These are phyloP conservation scores for Talaromyces islandicus DNA, from an alignment of 2,329 filamentous ascomycete species.

Conservation along the genomic window DNA sequence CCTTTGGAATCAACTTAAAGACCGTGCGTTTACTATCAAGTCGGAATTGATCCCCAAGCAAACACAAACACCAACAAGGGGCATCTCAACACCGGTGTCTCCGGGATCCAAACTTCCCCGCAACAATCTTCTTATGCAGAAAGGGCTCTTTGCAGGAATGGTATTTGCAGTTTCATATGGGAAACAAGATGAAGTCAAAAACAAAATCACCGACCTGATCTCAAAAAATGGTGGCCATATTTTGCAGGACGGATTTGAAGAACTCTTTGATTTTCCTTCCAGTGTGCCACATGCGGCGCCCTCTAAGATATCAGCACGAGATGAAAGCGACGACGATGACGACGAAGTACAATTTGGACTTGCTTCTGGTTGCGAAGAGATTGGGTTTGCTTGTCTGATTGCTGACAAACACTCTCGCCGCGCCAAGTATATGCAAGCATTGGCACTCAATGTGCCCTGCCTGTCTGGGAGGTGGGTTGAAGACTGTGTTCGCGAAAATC, in stretches of 20 bases:
- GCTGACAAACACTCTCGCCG: slow-evolving; percentile 81
- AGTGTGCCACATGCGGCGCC: slow-evolving; percentile 23
- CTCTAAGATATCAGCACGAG: slow-evolving; percentile 18
- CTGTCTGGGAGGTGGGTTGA: slow-evolving; percentile 76
- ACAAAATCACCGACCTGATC: slow-evolving; percentile 58
- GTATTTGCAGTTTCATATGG: slow-evolving; percentile 77
- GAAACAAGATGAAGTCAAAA: slow-evolving; percentile 51
- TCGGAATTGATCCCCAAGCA: slow-evolving; percentile 14
- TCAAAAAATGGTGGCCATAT: slow-evolving; percentile 65
- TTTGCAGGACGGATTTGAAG: slow-evolving; percentile 69
- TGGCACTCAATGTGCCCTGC: slow-evolving; percentile 83
- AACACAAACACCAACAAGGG: slow-evolving; percentile 33
- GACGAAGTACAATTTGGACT: slow-evolving; percentile 44
- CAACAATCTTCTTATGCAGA: slow-evolving; percentile 21
- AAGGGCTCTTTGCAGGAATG: slow-evolving; percentile 69
- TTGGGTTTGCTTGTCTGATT: slow-evolving; percentile 79
- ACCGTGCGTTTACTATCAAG: slow-evolving; percentile 31
- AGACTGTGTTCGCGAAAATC: slow-evolving; percentile 58
- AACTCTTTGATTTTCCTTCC: slow-evolving; percentile 59
- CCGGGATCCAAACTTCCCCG: slow-evolving; percentile 47
- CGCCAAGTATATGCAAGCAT: slow-evolving; percentile 88
- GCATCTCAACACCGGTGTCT: slow-evolving; percentile 37
- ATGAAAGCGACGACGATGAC: slow-evolving; percentile 13
- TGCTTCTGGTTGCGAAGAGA: slow-evolving; percentile 44
- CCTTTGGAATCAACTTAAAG: slow-evolving; percentile 41